Evolutionary conservation across 2,329 filamentous ascomycete species (phyloP), one percentile per base, ranked within the genome.

Genomic region (Cladobotryum mycophilum): DNA sequence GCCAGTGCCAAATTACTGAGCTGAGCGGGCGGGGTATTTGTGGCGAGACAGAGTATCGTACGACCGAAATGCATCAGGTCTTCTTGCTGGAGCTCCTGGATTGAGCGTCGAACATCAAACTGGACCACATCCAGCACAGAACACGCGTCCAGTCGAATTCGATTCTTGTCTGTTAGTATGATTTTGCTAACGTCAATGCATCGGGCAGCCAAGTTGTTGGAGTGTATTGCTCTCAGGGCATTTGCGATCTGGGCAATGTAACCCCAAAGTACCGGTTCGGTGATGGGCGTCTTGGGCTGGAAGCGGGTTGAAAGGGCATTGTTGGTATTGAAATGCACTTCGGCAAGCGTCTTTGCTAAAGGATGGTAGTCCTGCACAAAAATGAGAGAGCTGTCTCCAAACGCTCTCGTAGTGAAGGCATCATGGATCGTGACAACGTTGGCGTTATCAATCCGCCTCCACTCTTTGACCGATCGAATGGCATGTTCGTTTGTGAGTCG

Each of bases 291-390:
- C 62, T 70, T 79, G 60, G 62, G 68, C 56, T 67, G 71, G 59
- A 65, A 74, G 51, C 72, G 74, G 65, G 51, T 76, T 66, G 67
- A 68, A 64, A 69, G 68, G 57, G 64, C 66, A 62, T 64, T 52
- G 14, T 53, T 62, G 12, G 67, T 48, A 18, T 73, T 60, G 55
- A 90, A 83, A 61, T 96, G 88, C 60, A 88, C 82, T 62, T 97
- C 92, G 34, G 86, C 82, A 20, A 99, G 78, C 0, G 92, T 96
- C 68, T 93, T 95, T 2, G 92, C 89, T 17, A 93, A 76, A 1
- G 93, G 92, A 62, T 93, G 88, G 63, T 96, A 99, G 66, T 95
- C 89, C 55, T 89, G 93, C 20, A 95, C 90, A 61, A 99, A 87
- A 45, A 99, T 86, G 49, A 99, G 78, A 3, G 93, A 97, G 68